These are phyloP conservation scores for Mallotus repandus DNA, from an alignment of 441 rosid species.

Conservation along the genomic window DNA sequence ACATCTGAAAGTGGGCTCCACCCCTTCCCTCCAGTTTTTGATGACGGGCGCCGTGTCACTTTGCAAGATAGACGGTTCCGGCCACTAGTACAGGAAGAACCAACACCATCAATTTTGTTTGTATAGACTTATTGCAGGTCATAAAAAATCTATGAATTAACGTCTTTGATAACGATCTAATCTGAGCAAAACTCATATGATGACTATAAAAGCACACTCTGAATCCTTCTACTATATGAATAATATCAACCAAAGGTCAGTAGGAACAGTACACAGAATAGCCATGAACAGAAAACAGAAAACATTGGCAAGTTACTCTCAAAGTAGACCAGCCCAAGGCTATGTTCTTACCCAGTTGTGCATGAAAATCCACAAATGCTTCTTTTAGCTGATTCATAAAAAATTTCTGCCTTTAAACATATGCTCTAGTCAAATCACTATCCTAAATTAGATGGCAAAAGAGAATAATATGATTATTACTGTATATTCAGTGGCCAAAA, in stretches of 20 bases:
- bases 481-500: neutral
- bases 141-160: neutral
- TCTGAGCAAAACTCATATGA: neutral
- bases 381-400: neutral
- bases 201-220: neutral
- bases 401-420: neutral
- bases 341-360: neutral
- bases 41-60: constrained; percentile 49
- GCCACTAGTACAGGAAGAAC: constrained; percentile 35
- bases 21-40: constrained; percentile 42
- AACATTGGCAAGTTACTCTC: neutral
- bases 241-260: neutral
- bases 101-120: constrained; percentile 1
- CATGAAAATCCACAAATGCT: neutral
- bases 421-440: no score
- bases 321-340: neutral
- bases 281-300: neutral
- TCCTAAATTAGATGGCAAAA: no score
- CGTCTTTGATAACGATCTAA: neutral
- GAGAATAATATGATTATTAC: neutral
- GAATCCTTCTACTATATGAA: neutral
- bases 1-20: constrained; percentile 41
- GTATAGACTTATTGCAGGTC: neutral
- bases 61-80: constrained; percentile 46
- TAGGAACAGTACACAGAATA: neutral